These are phyloP conservation scores for Zoysia matrella DNA, from an alignment of 202 grass and related monocot species.

Conservation along the genomic window DNA sequence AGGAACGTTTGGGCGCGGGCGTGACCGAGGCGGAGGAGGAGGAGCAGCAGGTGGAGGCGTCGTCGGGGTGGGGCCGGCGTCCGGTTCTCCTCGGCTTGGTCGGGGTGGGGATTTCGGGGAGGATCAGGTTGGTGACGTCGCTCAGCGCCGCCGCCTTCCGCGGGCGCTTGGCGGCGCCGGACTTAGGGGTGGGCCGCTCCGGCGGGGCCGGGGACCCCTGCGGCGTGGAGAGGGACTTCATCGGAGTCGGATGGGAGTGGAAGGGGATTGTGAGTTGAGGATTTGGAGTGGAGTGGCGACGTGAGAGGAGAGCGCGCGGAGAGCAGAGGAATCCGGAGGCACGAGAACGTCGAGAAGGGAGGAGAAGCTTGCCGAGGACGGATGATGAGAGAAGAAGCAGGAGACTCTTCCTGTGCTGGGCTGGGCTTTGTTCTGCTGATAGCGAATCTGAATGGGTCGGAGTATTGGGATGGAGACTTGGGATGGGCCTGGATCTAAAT, in stretches of 20 bases:
- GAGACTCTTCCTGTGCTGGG: too few species aligned
- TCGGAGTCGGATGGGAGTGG: background rate
- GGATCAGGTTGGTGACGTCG: conserved; percentile 49
- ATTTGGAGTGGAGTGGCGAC: background rate
- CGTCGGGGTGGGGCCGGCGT: background rate
- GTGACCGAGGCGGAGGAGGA: conserved; percentile 13
- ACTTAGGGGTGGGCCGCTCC: background rate
- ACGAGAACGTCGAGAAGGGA: too few species aligned
- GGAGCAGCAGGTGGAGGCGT: conserved; percentile 24
- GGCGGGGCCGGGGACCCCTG: conserved; percentile 2
- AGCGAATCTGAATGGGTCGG: too few species aligned
- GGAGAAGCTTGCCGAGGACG: background rate
- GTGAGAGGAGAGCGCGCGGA: background rate
- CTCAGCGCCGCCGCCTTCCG: conserved; percentile 1
- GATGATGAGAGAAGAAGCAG: background rate
- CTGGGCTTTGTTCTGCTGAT: too few species aligned
- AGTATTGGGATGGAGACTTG: too few species aligned
- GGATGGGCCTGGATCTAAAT: too few species aligned
- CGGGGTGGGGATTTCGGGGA: conserved; percentile 37
- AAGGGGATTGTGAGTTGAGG: background rate
- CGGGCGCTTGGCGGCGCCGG: background rate
- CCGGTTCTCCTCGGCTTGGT: background rate
- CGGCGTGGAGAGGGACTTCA: conserved; percentile 3
- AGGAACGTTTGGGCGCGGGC: background rate
- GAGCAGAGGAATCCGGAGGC: background rate